phyloP scores from a whole-genome alignment of 306 rosid genomes.

The apple (Malus domestica) region ASM211411v1 NC_041803.1:31348501-31349000 shows the following conservation, averaged over 20 bases:
- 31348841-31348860: background rate
- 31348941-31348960: background rate
- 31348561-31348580: background rate
- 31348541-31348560: background rate
- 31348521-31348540: background rate
- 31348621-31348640: background rate
- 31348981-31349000: background rate
- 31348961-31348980: background rate
- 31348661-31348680: background rate
- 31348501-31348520: background rate
- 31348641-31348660: background rate
- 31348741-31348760: background rate
- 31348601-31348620: background rate
- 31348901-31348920: background rate
- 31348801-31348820: too few species aligned
- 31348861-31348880: background rate
- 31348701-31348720: background rate
- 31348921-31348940: background rate
- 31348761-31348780: background rate
- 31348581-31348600: background rate
- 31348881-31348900: background rate
- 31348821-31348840: background rate
- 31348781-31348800: too few species aligned
- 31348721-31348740: background rate
- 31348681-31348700: background rate